These are phyloP conservation scores for Penicillium corylophilum DNA, from an alignment of 2,329 filamentous ascomycete genomes.

Conservation along the genomic window DNA sequence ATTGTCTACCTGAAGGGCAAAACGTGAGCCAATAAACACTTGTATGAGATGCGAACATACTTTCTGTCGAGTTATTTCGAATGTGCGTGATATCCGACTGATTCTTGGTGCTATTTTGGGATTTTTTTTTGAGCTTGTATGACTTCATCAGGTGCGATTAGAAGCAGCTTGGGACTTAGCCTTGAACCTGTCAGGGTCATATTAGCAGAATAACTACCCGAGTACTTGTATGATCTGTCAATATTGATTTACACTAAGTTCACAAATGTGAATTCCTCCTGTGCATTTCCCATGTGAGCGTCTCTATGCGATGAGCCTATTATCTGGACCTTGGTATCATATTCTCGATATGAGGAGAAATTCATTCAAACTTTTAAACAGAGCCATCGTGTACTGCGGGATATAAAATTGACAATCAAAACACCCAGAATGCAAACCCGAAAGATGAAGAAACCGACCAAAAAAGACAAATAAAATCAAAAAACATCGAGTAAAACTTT, in stretches of 20 bases:
- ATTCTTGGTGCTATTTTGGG: background rate
- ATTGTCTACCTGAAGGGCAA: background rate
- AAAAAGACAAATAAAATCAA: background rate
- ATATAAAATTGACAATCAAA: constrained; percentile 18
- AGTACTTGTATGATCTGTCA: background rate
- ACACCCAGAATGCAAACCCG: background rate
- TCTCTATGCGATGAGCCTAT: background rate
- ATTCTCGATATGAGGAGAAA: background rate
- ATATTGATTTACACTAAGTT: too few relatives aligned
- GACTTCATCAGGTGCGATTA: background rate
- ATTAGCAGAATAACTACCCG: background rate
- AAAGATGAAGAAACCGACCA: constrained; percentile 1
- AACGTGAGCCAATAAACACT: background rate
- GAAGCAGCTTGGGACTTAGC: background rate
- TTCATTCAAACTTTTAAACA: constrained; percentile 9
- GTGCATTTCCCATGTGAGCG: background rate
- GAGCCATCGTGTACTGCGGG: constrained; percentile 28
- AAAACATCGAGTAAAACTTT: background rate
- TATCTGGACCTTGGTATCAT: background rate
- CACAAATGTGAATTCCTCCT: background rate
- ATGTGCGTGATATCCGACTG: background rate
- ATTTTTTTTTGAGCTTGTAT: background rate
- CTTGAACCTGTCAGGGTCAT: background rate
- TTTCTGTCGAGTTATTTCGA: background rate
- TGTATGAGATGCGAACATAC: background rate